Percentiles rank a stretch among this genome's conserved stretches.
Conservation (phyloP, 176 grass and related monocot genomes). For the Oryza longistaminata region DNA sequence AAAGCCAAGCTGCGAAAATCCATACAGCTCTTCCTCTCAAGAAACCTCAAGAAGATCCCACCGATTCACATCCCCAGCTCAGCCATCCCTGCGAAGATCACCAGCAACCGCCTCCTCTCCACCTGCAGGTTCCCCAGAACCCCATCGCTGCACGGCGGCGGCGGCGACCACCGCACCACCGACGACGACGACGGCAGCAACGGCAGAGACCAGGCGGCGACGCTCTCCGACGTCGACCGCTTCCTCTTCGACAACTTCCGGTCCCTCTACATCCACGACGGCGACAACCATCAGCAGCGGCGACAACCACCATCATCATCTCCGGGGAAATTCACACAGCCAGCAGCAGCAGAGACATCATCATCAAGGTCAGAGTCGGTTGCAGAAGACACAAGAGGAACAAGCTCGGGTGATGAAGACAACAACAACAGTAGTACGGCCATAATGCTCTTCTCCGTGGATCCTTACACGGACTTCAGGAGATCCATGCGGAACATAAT, state of each 20-base stretch:
- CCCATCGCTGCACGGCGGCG: conserved; percentile 40
- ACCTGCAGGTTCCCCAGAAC: conserved; percentile 72
- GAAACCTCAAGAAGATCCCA: conserved; percentile 72
- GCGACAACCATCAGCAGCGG: too few species aligned
- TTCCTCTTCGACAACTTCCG: conserved; percentile 79
- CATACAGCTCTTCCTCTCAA: conserved; percentile 59
- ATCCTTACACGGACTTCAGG: conserved; percentile 70
- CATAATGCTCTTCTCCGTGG: conserved; percentile 58
- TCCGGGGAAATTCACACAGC: conserved; percentile 7
- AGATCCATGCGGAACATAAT: conserved; percentile 72
- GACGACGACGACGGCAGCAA: not conserved
- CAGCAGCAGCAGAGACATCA: not conserved
- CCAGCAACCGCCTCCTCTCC: conserved; percentile 53
- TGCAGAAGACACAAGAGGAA: not conserved
- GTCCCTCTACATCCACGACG: conserved; percentile 62
- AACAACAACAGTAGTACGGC: not conserved
- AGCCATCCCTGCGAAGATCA: conserved; percentile 33
- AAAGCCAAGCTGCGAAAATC: conserved; percentile 53
- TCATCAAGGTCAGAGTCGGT: conserved; percentile 4
- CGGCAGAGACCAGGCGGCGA: conserved; percentile 43
- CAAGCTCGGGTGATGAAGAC: not conserved
- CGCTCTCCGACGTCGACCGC: conserved; percentile 80
- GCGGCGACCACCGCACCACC: not conserved
- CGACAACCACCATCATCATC: not conserved
- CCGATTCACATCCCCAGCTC: conserved; percentile 41